These are phyloP conservation scores for Penicillium samsonianum DNA, from an alignment of 495 filamentous ascomycete species.

Conservation along the genomic window DNA sequence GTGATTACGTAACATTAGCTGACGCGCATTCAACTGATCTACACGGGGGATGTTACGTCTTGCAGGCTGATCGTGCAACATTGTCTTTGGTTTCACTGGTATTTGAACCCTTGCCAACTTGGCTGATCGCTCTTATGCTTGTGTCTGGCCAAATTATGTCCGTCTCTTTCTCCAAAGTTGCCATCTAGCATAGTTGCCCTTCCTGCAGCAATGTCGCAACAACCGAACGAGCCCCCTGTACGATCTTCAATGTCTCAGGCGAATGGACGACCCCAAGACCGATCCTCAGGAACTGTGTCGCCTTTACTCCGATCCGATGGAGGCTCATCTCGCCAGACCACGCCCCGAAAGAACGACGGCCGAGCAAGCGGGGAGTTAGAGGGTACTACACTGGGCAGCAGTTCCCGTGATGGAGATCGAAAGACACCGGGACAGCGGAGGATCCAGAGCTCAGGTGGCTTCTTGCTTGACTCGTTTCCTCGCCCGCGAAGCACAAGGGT, in stretches of 20 bases:
- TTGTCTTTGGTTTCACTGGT: not conserved
- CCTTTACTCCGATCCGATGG: constrained; percentile 22
- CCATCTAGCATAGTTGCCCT: constrained; percentile 24
- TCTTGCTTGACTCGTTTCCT: constrained; percentile 47
- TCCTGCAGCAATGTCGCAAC: constrained; percentile 29
- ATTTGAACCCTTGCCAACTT: not conserved
- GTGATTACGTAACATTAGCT: constrained; percentile 22
- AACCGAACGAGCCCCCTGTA: constrained; percentile 20
- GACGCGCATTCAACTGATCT: constrained; percentile 26
- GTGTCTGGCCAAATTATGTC: constrained; percentile 19
- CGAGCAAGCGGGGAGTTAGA: constrained; percentile 42
- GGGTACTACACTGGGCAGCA: constrained; percentile 43
- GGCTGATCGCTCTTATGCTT: constrained; percentile 24
- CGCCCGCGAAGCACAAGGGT: constrained; percentile 32
- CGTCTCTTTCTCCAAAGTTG: constrained; percentile 27
- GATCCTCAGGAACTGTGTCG: constrained; percentile 5
- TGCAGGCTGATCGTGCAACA: constrained; percentile 12
- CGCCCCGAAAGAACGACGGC: constrained; percentile 34
- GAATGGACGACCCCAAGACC: constrained; percentile 18
- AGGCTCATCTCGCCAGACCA: constrained; percentile 19
- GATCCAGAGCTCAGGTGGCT: constrained; percentile 45
- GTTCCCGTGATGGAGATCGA: constrained; percentile 42
- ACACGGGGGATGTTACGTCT: constrained; percentile 14
- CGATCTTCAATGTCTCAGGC: constrained; percentile 21
- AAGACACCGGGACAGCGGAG: constrained; percentile 31